Percentiles rank a stretch among this genome's conserved stretches.
These are phyloP conservation scores for Pezicula rhizophila DNA, from an alignment of 2,329 filamentous ascomycete genomes.

Conservation along the genomic window DNA sequence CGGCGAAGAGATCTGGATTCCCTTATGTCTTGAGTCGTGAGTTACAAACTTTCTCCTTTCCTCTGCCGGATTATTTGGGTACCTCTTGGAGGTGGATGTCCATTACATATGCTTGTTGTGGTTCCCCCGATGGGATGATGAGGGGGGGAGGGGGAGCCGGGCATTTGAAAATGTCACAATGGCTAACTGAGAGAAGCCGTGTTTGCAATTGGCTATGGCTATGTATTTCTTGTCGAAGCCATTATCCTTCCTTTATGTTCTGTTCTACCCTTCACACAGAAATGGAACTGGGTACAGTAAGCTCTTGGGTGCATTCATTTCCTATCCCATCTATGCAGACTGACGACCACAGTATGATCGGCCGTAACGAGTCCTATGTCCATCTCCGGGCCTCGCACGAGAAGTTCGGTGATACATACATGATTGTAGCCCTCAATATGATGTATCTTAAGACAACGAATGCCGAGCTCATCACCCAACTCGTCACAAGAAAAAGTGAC, in stretches of 20 bases:
- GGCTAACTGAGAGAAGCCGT: background rate
- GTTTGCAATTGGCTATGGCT: conserved; percentile 7
- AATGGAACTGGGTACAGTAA: conserved; percentile 16
- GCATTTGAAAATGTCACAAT: background rate
- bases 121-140: background rate
- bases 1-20: conserved; percentile 20
- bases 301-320: background rate
- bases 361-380: conserved; percentile 11
- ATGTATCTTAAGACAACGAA: conserved; percentile 21
- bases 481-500: conserved; percentile 19
- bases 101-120: background rate
- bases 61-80: background rate
- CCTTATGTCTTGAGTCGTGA: conserved; percentile 22
- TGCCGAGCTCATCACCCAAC: conserved; percentile 21
- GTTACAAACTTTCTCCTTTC: conserved; percentile 6
- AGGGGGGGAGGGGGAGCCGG: too few species aligned
- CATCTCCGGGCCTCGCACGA: conserved; percentile 7
- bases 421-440: conserved; percentile 17
- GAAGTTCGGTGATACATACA: conserved; percentile 19
- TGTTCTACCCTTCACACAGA: conserved; percentile 5
- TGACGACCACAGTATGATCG: conserved; percentile 10
- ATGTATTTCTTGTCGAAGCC: conserved; percentile 4
- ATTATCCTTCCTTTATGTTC: conserved; percentile 7
- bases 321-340: background rate
- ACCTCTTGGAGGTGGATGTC: background rate